These are phyloP conservation scores for Fraxinus greggii DNA, from an alignment of 305 asterid species.

Conservation along the genomic window DNA sequence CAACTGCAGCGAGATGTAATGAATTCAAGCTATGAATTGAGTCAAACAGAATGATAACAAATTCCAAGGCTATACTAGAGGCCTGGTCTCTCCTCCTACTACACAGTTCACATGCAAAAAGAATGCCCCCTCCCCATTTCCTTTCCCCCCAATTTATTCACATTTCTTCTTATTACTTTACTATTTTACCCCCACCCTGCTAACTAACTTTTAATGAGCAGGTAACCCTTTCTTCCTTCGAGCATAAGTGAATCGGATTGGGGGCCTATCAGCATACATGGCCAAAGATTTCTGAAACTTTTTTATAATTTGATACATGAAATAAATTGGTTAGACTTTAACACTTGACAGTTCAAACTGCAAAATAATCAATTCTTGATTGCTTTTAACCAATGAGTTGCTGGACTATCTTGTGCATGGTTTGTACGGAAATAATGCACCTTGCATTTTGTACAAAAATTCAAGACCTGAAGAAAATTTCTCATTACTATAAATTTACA, in stretches of 20 bases:
- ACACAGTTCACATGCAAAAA: too few relatives aligned
- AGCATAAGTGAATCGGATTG: too few relatives aligned
- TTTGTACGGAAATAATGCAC: background rate
- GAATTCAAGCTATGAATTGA: too few relatives aligned
- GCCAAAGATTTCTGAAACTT: background rate
- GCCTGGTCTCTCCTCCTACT: too few relatives aligned
- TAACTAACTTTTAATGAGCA: too few relatives aligned
- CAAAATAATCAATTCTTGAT: background rate
- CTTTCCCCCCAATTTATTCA: too few relatives aligned
- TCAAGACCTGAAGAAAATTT: background rate
- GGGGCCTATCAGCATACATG: background rate
- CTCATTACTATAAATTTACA: background rate
- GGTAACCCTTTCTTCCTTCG: too few relatives aligned
- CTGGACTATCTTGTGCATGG: background rate
- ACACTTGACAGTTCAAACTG: background rate
- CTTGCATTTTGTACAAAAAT: background rate
- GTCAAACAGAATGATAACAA: background rate
- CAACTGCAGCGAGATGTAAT: too few relatives aligned
- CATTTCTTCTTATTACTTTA: too few relatives aligned
- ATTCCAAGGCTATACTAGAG: too few relatives aligned
- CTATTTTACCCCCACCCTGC: too few relatives aligned
- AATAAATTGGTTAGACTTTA: background rate
- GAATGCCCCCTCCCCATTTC: too few relatives aligned
- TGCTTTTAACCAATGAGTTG: background rate
- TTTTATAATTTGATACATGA: background rate